Evolutionary conservation across 306 rosid species (phyloP).

Genomic region (Trifolium dubium): DNA sequence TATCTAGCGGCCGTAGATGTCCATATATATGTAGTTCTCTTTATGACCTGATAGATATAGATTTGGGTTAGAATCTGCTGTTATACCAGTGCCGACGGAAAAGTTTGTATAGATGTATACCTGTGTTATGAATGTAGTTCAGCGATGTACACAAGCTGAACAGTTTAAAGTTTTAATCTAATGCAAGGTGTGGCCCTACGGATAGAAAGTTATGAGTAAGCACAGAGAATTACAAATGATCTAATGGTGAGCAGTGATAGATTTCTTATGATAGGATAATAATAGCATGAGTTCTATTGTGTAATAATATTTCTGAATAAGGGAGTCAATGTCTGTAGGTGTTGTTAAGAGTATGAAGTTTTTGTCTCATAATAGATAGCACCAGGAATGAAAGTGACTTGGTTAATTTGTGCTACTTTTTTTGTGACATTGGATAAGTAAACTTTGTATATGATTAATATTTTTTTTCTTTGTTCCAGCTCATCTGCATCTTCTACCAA

Average conservation of each 20-base stretch:
- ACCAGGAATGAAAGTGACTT: no score
- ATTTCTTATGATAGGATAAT: background rate
- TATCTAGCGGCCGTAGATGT: conserved; percentile 19
- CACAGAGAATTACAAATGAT: conserved; percentile 10
- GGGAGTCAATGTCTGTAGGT: no score
- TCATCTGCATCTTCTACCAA: conserved; percentile 52
- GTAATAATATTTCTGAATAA: background rate
- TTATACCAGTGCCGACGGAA: conserved; percentile 6
- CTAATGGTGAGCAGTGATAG: background rate
- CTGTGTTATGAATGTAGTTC: conserved; percentile 12
- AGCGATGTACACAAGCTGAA: background rate
- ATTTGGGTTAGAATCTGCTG: background rate
- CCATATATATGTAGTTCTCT: background rate
- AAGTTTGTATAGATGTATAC: background rate
- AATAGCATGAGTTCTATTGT: background rate
- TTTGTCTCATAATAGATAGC: no score
- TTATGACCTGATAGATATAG: background rate
- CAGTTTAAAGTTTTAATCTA: background rate
- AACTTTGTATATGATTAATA: conserved; percentile 22
- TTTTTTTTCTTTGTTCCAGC: conserved; percentile 50
- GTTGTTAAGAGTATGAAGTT: background rate
- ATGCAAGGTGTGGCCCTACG: background rate
- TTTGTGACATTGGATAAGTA: conserved; percentile 14
- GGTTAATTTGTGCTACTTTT: background rate
- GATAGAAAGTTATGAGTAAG: background rate